phyloP scores from a whole-genome alignment of 2,329 filamentous ascomycete genomes.

The Colletotrichum lupini region DNA sequence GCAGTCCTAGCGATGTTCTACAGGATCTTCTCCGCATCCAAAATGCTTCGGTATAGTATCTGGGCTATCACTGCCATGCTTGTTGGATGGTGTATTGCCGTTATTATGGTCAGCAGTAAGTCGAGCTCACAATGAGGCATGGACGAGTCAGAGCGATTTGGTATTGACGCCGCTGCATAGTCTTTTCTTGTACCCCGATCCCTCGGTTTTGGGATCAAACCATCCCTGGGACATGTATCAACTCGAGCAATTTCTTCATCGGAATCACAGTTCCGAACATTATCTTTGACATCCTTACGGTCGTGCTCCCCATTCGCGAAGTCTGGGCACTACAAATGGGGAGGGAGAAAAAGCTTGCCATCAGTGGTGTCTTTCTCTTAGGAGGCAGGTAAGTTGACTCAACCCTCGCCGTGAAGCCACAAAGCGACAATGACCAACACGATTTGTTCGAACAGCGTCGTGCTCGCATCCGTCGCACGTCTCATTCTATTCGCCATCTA shows the following conservation, averaged over 20 bases:
- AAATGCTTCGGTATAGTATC: neutral
- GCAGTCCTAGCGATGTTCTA: constrained; percentile 12
- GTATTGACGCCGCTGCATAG: too few species aligned
- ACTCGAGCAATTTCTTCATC: constrained; percentile 12
- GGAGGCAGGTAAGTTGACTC: neutral
- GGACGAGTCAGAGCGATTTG: too few species aligned
- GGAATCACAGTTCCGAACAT: neutral
- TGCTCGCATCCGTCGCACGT: neutral
- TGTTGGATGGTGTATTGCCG: constrained; percentile 2
- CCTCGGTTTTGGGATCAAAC: neutral
- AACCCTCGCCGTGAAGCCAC: neutral
- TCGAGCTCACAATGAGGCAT: neutral
- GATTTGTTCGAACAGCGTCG: neutral
- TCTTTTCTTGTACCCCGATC: too few species aligned
- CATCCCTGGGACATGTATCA: neutral
- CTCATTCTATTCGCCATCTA: neutral
- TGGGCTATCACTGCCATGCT: constrained; percentile 2
- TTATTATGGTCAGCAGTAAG: constrained; percentile 3
- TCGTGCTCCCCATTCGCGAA: constrained; percentile 1
- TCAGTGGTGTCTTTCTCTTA: constrained; percentile 1
- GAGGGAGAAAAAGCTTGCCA: constrained; percentile 7
- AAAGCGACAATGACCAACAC: neutral
- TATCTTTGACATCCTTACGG: neutral
- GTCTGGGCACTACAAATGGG: constrained; percentile 10
- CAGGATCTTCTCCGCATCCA: constrained; percentile 18